Evolutionary conservation across 352 stramenopile genomes (phyloP).

Genomic region (Phytophthora sp.): DNA sequence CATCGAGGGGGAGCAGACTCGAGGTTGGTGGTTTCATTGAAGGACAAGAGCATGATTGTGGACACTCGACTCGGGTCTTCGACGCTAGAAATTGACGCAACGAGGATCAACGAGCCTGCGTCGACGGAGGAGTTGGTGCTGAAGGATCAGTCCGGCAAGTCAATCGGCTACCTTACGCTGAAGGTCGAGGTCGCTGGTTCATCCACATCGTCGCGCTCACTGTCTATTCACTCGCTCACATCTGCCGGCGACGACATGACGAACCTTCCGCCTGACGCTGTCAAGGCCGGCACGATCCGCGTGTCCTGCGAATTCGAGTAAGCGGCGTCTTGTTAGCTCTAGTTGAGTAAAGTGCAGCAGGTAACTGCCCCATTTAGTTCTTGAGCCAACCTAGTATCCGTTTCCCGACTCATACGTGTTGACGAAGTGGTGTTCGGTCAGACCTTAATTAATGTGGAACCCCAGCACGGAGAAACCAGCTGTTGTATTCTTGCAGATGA

Average conservation of each 20-base stretch:
- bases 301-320: constrained; percentile 54
- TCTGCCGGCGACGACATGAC: constrained; percentile 32
- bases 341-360: too few relatives aligned
- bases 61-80: constrained; percentile 38
- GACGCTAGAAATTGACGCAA: constrained; percentile 33
- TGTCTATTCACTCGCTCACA: constrained; percentile 33
- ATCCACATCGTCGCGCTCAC: constrained; percentile 37
- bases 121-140: constrained; percentile 37
- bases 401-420: too few relatives aligned
- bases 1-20: constrained; percentile 36
- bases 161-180: constrained; percentile 36
- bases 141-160: constrained; percentile 32
- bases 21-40: constrained; percentile 41
- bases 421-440: too few relatives aligned
- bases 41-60: constrained; percentile 50
- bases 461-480: too few relatives aligned
- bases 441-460: too few relatives aligned
- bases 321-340: too few relatives aligned
- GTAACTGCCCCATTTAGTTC: too few relatives aligned
- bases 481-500: too few relatives aligned
- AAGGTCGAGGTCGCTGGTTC: constrained; percentile 45
- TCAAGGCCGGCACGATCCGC: constrained; percentile 48
- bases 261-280: constrained; percentile 31
- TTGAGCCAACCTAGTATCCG: too few relatives aligned
- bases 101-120: constrained; percentile 23